These are phyloP conservation scores for Pelargonium cotyledonis DNA, from an alignment of 441 rosid species.

Conservation along the genomic window DNA sequence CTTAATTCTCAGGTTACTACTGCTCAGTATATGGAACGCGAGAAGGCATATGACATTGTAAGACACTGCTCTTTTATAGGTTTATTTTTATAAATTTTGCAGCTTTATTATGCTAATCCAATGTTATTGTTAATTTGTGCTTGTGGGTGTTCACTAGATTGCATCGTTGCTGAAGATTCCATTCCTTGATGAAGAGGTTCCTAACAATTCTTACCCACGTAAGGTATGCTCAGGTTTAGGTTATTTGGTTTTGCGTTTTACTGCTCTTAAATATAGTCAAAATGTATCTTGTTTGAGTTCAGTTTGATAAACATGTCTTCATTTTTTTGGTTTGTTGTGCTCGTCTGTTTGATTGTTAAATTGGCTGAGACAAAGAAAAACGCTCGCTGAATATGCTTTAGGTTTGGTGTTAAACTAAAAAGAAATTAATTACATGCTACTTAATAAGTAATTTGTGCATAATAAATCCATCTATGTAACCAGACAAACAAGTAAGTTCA, in stretches of 20 bases:
- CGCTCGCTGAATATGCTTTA: too few species aligned
- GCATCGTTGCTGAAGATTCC: constrained; percentile 92
- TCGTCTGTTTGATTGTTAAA: too few species aligned
- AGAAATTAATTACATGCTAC: neutral
- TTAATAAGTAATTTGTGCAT: neutral
- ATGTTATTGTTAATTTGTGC: constrained; percentile 11
- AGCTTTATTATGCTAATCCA: neutral
- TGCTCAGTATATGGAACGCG: constrained; percentile 71
- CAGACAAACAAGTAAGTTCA: too few species aligned
- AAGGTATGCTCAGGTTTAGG: constrained; percentile 37
- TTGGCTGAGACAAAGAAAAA: too few species aligned
- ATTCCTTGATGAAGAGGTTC: constrained; percentile 66
- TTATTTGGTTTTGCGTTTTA: too few species aligned
- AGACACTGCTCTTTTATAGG: constrained; percentile 20
- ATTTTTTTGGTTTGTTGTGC: too few species aligned
- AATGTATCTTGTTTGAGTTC: neutral
- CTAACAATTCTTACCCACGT: constrained; percentile 64
- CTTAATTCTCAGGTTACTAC: constrained; percentile 82
- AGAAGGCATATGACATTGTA: constrained; percentile 76
- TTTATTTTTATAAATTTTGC: neutral
- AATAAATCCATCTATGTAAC: too few species aligned
- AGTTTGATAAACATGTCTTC: neutral
- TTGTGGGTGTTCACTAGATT: constrained; percentile 33
- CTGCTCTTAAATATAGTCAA: neutral
- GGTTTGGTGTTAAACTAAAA: neutral